Evolutionary conservation across 2,329 filamentous ascomycete species (phyloP).

Genomic region (Hymenoscyphus infarciens): DNA sequence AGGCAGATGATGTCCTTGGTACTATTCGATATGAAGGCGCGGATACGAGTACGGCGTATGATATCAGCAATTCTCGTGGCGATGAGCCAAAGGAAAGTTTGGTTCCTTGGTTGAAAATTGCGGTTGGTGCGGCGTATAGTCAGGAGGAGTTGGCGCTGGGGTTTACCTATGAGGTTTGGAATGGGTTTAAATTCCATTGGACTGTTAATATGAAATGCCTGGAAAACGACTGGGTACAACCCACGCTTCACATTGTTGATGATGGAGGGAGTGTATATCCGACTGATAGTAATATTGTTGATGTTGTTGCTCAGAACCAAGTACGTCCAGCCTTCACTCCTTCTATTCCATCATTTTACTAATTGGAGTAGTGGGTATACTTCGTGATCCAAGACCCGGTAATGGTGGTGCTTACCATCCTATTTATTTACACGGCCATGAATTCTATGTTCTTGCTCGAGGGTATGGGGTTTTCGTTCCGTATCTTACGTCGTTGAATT

Average conservation of each 20-base stretch:
- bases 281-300: not conserved
- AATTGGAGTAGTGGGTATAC: slow-evolving; percentile 6
- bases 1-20: slow-evolving; percentile 17
- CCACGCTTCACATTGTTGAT: not conserved
- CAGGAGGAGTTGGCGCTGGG: slow-evolving; percentile 18
- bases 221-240: slow-evolving; percentile 21
- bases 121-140: slow-evolving; percentile 15
- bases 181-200: slow-evolving; percentile 16
- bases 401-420: slow-evolving; percentile 37
- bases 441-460: slow-evolving; percentile 43
- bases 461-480: slow-evolving; percentile 43
- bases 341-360: not conserved
- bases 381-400: slow-evolving; percentile 3
- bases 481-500: slow-evolving; percentile 40
- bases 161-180: not conserved
- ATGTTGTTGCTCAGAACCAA: not conserved
- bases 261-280: not conserved
- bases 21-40: slow-evolving; percentile 19
- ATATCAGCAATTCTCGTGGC: slow-evolving; percentile 20
- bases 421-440: slow-evolving; percentile 46
- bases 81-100: not conserved
- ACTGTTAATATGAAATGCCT: slow-evolving; percentile 28
- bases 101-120: not conserved
- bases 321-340: not conserved
- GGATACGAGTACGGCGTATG: not conserved